Base-by-base conservation (phyloP, 495 filamentous ascomycete genomes). In the Talaromyces wortmannii region DNA sequence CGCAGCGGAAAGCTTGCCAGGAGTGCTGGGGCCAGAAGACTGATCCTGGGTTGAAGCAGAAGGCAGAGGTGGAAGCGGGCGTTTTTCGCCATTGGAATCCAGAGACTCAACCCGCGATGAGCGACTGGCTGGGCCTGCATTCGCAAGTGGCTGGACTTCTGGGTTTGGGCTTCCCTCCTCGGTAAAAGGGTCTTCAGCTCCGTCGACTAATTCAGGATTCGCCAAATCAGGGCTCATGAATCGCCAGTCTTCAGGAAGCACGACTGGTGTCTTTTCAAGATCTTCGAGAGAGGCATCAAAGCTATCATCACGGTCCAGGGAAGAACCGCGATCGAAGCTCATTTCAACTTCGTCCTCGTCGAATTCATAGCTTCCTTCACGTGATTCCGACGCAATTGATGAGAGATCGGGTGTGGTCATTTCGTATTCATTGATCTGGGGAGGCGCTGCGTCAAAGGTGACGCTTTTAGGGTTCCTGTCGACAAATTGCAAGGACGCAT, bases 371-470 rank as follows among this genome's bases (percentile, higher is more conserved):
- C 92, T 95, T 16, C 89, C 88, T 57, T 95, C 89, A 29, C 92
- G 85, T 6, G 92, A 96, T 50, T 84, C 90, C 12, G 89, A 92
- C 13, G 88, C 89, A 48, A 92, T 74, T 1, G 88, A 97, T 5
- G 95, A 97, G 13, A 90, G 81, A 67, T 96, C 94, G 1, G 94
- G 94, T 3, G 94, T 98, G 33, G 89, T 86, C 89, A 96, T 92
- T 71, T 97, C 94, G 64, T 97, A 98, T 66, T 97, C 91, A 62
- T 96, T 95, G 52, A 97, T 77, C 66, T 94, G 88, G 31, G 94
- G 95, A 18, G 94, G 92, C 0, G 90, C 94, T 30, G 84, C 86
- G 75, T 97, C 92, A 63, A 97, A 98, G 2, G 90, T 97, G 30
- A 98, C 94, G 60, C 91, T 96, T 71, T 98, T 98, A 0, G 89